Evolutionary conservation across 2,329 filamentous ascomycete genomes (phyloP), one percentile per base, ranked within the genome.

Genomic region (Aspergillus bombycis): DNA sequence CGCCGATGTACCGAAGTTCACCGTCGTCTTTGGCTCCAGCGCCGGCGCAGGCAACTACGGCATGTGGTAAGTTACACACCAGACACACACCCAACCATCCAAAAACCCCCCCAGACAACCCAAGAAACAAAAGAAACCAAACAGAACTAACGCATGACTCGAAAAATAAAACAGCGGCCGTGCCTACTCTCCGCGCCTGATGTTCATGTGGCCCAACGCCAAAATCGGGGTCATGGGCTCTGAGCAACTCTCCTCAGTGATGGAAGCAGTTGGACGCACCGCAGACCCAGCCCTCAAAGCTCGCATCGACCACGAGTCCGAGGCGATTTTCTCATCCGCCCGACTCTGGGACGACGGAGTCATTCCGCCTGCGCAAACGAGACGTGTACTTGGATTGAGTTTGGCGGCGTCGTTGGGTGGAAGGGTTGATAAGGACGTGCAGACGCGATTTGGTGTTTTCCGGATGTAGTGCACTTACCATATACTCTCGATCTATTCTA

Each of bases 171-270:
- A 54, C 63, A 86, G 93, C 75, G 95, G 95, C 26, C 87, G 95
- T 57, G 94, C 95, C 2, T 99, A 97, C 79, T 88, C 87, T n/a
- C 94, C 94, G 0, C 85, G 93, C 14, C 93, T 98, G 78, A 80
- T 98, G 65, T 97, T 93, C 89, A 96, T 94, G 85, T 99, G 95
- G 95, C 95, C 95, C 46, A 97, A 96, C 71, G 93, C 95, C n/a
- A 91, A 91, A 74, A 93, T 97, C 58, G 92, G 92, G 36, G 94
- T 99, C 71, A 99, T 99, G 95, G 95, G 95, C 23, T 86, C 91
- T 46, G 94, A 97, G 80, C 94, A 98, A 82, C 84, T 99, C 41
- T 90, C 90, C 9, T 87, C 90, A 4, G 95, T 99, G 65, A 98
- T 99, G 95, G 92, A 93, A 80, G 91, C 94, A 2, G 94, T 99